Base-by-base conservation (phyloP, 768 basidiomycete genomes). In the Rhizopogon salebrosus region DNA sequence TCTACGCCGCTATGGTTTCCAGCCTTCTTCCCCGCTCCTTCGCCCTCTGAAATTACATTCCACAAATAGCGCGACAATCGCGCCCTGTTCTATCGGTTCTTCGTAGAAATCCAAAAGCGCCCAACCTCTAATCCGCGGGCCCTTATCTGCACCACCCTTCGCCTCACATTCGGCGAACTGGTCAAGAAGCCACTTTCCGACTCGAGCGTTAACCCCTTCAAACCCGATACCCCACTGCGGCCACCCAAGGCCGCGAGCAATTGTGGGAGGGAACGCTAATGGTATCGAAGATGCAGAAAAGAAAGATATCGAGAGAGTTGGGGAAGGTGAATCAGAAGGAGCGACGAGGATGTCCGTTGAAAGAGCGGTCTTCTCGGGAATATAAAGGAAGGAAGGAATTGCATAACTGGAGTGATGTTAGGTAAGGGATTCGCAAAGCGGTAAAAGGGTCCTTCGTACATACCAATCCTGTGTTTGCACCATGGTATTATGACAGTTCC, bases 401-500 rank as follows among this genome's bases (percentile, higher is more conserved):
- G 72, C 74, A 65, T 95, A 95, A 91, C 91, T 92, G 54, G 2
- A 37, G 27, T 35, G 10, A 20, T 22, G 41, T n/a, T n/a, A n/a
- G n/a, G 45, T 38, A 16, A 54, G 20, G 52, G 36, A 48, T 48
- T 18, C 46, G 50, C 14, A 49, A 36, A 40, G 39, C 34, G n/a
- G 13, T 6, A 6, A 6, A 1, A 31, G 38, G 18, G 31, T 46
- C 38, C 4, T 24, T 7, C 29, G 16, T 37, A 62, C 72, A 49
- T 60, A 90, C 94, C 95, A 97, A 65, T 95, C 95, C 48, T 95
- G 90, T 8, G 80, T 89, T 49, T 82, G 78, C 10, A 95, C 83
- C 18, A 78, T 66, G 0, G 84, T 85, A 23, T 79, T 76, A 57
- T 84, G 83, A 61, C 86, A 82, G 61, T 81, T 76, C 92, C 92